Percentiles rank a stretch among this genome's conserved stretches.
Evolutionary conservation across 2,329 filamentous ascomycete genomes (phyloP).

Genomic region (Sarocladium oryzae): DNA sequence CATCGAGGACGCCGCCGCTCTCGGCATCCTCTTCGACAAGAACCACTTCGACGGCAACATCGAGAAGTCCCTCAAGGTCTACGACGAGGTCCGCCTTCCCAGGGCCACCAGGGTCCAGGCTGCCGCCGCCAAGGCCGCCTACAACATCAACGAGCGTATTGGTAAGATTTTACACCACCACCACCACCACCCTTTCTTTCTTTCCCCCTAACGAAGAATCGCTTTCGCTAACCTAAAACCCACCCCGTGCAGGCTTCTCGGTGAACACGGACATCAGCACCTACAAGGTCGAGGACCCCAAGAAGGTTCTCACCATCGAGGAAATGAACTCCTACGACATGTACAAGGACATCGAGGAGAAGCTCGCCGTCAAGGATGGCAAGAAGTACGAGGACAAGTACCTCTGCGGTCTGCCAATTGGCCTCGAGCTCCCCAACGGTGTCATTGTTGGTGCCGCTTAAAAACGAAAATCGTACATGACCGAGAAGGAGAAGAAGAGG

Average conservation of each 20-base stretch:
- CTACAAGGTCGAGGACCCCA: constrained; percentile 57
- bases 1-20: constrained; percentile 57
- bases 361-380: constrained; percentile 29
- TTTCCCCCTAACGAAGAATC: background rate
- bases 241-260: constrained; percentile 54
- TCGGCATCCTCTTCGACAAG: constrained; percentile 54
- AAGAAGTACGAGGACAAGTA: constrained; percentile 30
- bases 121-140: constrained; percentile 49
- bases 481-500: too few species aligned
- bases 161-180: constrained; percentile 29
- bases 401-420: constrained; percentile 37
- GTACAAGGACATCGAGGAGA: constrained; percentile 48
- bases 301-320: constrained; percentile 57
- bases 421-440: constrained; percentile 42
- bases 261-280: constrained; percentile 48
- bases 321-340: constrained; percentile 64
- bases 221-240: background rate
- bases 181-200: background rate
- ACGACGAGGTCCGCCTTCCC: constrained; percentile 47
- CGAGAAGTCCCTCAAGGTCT: constrained; percentile 38
- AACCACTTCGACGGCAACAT: constrained; percentile 41
- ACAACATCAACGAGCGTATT: constrained; percentile 59
- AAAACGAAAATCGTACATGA: too few species aligned
- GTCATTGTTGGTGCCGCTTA: constrained; percentile 26
- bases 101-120: constrained; percentile 50